Evolutionary conservation across 148 eudicot genomes (phyloP).

Genomic region (Heliamphora exappendiculata): DNA sequence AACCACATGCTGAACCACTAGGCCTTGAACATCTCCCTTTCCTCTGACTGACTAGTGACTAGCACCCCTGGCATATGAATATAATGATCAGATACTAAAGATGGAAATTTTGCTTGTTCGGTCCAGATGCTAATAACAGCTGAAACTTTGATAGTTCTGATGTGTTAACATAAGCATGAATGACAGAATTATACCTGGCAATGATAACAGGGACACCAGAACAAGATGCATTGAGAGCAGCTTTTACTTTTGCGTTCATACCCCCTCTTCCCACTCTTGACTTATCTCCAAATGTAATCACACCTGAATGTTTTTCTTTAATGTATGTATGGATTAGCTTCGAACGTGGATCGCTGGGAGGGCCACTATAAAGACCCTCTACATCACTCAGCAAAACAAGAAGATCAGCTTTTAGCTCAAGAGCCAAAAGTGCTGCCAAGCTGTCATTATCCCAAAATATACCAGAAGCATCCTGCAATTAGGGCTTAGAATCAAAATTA

Average conservation of each 20-base stretch:
- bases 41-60: not conserved
- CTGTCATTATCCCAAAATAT: constrained; percentile 98
- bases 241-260: constrained; percentile 49
- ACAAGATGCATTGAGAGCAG: constrained; percentile 37
- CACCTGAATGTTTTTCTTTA: constrained; percentile 36
- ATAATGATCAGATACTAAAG: not conserved
- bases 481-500: constrained; percentile 4
- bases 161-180: not conserved
- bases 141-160: not conserved
- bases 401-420: constrained; percentile 84
- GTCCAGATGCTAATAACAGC: not conserved
- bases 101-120: not conserved
- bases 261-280: constrained; percentile 59
- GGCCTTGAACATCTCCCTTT: no score
- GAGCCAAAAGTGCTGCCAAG: constrained; percentile 78
- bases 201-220: constrained; percentile 43
- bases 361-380: constrained; percentile 87
- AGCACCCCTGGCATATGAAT: not conserved
- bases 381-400: constrained; percentile 90
- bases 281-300: constrained; percentile 41
- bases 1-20: not conserved
- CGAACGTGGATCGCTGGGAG: constrained; percentile 86
- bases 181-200: constrained; percentile 27
- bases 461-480: constrained; percentile 83
- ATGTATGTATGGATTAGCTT: constrained; percentile 76